Percentiles rank a stretch among this genome's conserved stretches.
Evolutionary conservation across 2,329 filamentous ascomycete genomes (phyloP).

Genomic region (Lasiodiplodia theobromae): DNA sequence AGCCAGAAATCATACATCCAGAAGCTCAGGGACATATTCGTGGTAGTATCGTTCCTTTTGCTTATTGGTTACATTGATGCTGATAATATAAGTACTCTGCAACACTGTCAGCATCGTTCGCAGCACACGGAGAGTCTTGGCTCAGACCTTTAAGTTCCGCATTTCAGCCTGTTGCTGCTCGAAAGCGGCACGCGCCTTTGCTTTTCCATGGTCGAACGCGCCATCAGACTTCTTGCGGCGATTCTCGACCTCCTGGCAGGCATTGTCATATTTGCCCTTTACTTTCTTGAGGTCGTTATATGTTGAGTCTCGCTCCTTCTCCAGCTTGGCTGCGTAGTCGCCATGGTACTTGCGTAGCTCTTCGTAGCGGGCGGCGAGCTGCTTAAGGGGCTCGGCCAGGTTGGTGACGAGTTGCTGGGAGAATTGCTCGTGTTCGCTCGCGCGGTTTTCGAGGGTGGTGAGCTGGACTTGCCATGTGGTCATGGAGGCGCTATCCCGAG

Average conservation of each 20-base stretch:
- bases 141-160: constrained; percentile 80
- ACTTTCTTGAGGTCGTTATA: constrained; percentile 87
- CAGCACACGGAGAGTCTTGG: background rate
- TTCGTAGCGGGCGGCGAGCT: constrained; percentile 77
- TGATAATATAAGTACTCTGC: constrained; percentile 91
- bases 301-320: constrained; percentile 84
- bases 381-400: constrained; percentile 86
- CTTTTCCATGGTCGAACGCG: constrained; percentile 84
- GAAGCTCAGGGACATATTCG: constrained; percentile 91
- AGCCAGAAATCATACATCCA: constrained; percentile 71
- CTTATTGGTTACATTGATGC: constrained; percentile 96
- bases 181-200: constrained; percentile 89
- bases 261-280: constrained; percentile 90
- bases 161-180: constrained; percentile 93
- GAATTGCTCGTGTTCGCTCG: constrained; percentile 87
- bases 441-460: constrained; percentile 84
- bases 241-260: constrained; percentile 93
- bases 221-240: constrained; percentile 94
- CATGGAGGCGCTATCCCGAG: constrained; percentile 75
- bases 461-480: constrained; percentile 97
- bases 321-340: constrained; percentile 87
- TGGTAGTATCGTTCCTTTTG: constrained; percentile 98
- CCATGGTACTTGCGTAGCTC: constrained; percentile 90
- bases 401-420: constrained; percentile 78
- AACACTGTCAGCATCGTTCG: constrained; percentile 35